Evolutionary conservation across 306 rosid species (phyloP), one percentile per base, ranked within the genome.

Genomic region (Prinsepia uniflora): DNA sequence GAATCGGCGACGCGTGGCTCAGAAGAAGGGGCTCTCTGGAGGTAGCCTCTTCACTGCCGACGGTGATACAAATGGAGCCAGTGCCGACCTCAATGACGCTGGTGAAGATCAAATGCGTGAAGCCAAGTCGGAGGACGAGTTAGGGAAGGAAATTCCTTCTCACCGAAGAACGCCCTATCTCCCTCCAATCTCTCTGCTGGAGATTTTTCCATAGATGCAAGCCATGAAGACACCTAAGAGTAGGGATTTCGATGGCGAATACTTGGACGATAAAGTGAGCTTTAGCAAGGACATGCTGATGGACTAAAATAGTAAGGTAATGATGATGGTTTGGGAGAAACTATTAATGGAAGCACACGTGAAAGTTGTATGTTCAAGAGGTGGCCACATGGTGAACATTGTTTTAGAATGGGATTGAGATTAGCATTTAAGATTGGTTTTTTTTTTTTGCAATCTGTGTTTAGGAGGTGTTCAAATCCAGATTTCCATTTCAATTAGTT

Each of bases 271-370:
- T 41, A 91, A 95, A 78, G 90, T 94, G 10, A 83, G 81, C 63
- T 94, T 94, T 65, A 87, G 97, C 42, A 96, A 89, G 79, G 92
- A 86, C 80, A 94, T 89, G 79, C 73, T 94, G 74, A 86, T 89
- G 96, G 99, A 94, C 76, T 64, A 89, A 11, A 84, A 84, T 0
- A 89, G 89, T 74, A 91, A 91, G 84, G 97, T 96, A 44, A 89
- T 94, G 60, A 89, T 94, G 99, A 94, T 91, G 99, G 97, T 91
- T 12, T 87, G 99, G 96, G 99, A 94, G 87, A 91, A 87, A 64
- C 99, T 96, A 6, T 81, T 91, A 80, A 89, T 94, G 99, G 99
- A 94, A 81, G 97, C 97, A 50, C 99, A 91, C 78, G 95, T 96
- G 7, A 91, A 91, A 73, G 99, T 97, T 46, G 87, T 89, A 79